phyloP scores from a whole-genome alignment of 2,329 filamentous ascomycete species.

The Pseudogymnoascus sp. region DNA sequence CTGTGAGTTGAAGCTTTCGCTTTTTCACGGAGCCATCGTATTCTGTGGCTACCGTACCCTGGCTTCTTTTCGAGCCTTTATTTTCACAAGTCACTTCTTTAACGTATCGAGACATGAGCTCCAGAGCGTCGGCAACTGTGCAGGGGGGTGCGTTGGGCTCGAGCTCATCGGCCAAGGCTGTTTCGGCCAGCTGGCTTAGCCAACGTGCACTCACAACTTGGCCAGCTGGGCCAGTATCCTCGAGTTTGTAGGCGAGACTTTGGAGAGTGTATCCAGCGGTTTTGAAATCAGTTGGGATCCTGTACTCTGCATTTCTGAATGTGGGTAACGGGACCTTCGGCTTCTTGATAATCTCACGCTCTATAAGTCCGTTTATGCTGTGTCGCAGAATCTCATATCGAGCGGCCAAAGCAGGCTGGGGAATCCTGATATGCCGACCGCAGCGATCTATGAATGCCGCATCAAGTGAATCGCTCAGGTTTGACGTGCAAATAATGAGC shows the following conservation, averaged over 20 bases:
- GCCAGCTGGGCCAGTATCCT: not conserved
- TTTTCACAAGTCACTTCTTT: not conserved
- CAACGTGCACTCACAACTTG: not conserved
- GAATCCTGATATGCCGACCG: constrained; percentile 19
- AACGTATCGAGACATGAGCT: not conserved
- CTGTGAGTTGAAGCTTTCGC: not conserved
- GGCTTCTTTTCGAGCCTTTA: not conserved
- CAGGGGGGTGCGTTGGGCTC: not conserved
- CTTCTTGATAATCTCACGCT: not conserved
- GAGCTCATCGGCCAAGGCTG: not conserved
- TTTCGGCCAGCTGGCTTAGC: not conserved
- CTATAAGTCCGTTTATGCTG: constrained; percentile 21
- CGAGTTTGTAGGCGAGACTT: not conserved
- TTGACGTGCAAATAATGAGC: constrained; percentile 27
- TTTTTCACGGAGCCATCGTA: not conserved
- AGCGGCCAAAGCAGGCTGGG: constrained; percentile 18
- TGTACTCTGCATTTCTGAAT: not conserved
- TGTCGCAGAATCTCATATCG: constrained; percentile 26
- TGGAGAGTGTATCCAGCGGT: not conserved
- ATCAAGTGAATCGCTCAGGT: constrained; percentile 25
- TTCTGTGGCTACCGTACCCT: not conserved
- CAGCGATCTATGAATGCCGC: constrained; percentile 27
- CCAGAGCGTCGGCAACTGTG: not conserved
- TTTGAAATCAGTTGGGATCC: not conserved
- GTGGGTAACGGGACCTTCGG: not conserved